Percentiles rank a stretch among this genome's conserved stretches.
Conservation (phyloP, 2,329 filamentous ascomycete genomes). For the Hypoxylon sp. region DNA sequence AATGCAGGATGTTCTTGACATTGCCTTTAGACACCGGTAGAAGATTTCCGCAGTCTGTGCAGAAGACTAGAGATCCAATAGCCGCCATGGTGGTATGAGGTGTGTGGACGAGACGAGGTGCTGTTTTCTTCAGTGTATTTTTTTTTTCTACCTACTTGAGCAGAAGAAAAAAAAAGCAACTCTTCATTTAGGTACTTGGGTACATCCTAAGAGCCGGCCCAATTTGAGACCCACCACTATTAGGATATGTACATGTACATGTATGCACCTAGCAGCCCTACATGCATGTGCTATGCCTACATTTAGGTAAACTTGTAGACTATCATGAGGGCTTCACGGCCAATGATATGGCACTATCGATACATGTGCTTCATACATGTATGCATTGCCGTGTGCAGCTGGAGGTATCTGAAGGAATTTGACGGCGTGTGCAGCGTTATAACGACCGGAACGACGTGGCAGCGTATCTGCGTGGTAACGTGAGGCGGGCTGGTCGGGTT, state of each 20-base stretch:
- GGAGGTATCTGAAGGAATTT: neutral
- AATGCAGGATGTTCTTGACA: slow-evolving; percentile 77
- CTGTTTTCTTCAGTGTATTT: neutral
- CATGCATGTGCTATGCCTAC: too few relatives aligned
- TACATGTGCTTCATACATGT: neutral
- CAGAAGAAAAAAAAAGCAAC: neutral
- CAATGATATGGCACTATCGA: neutral
- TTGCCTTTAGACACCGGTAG: slow-evolving; percentile 82
- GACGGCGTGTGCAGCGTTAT: too few relatives aligned
- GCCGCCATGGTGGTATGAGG: slow-evolving; percentile 71
- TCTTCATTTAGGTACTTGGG: slow-evolving; percentile 4
- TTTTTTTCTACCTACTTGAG: neutral
- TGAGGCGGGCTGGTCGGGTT: slow-evolving; percentile 17
- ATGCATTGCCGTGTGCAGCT: neutral
- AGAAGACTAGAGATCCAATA: slow-evolving; percentile 92
- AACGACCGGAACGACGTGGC: too few relatives aligned
- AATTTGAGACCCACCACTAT: neutral
- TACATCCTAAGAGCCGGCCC: neutral
- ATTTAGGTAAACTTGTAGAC: neutral
- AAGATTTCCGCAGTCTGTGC: slow-evolving; percentile 89
- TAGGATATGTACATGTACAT: too few relatives aligned
- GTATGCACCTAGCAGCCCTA: too few relatives aligned
- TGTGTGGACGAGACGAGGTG: neutral
- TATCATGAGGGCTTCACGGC: neutral
- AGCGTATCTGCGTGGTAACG: slow-evolving; percentile 9